Evolutionary conservation across 202 grass and related monocot species (phyloP), one percentile per base, ranked within the genome.

Genomic region (Musa balbisiana): DNA sequence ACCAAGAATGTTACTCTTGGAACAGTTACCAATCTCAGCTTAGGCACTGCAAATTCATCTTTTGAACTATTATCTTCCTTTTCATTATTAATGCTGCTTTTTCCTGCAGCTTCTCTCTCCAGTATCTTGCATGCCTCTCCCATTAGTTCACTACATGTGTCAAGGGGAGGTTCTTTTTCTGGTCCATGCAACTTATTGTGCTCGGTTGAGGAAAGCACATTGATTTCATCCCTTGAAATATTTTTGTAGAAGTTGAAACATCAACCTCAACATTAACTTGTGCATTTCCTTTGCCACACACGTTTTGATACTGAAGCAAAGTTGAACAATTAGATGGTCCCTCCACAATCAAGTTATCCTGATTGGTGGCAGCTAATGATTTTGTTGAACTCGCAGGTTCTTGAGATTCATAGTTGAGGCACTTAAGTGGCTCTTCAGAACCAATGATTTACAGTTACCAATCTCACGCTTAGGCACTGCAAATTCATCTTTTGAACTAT

Each of bases 71-170:
- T 77, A 75, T 69, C 68, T 55, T 53, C 33, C 23, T 54, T 21
- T 69, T 29, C 8, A 81, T 70, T 71, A 69, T 71, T 54, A 51
- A 83, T 55, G 74, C 24, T 29, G 62, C 43, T n/a, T 75, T 59
- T 69, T 0, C 22, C 65, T 67, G n/a, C 52, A 1, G 59, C 73
- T 64, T 85, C 64, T 62, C 54, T 72, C 19, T 80, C 84, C 65
- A 23, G 75, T 2, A 33, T 20, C 8, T 79, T 79, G 55, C 71
- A 76, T 13, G 14, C 12, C 52, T 74, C 67, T 59, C 63, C 20
- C 21, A 54, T 68, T 29, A 20, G 63, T 84, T 81, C 76, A 79
- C 67, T 69, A 73, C 71, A 68, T 64, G 22, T 72, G 54, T 83
- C 43, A 19, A 25, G 62, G 53, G 71, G 21, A 20, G 52, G 76